Evolutionary conservation across 352 stramenopile species (phyloP), one percentile per base, ranked within the genome.

Genomic region (Pythium rishiriense): DNA sequence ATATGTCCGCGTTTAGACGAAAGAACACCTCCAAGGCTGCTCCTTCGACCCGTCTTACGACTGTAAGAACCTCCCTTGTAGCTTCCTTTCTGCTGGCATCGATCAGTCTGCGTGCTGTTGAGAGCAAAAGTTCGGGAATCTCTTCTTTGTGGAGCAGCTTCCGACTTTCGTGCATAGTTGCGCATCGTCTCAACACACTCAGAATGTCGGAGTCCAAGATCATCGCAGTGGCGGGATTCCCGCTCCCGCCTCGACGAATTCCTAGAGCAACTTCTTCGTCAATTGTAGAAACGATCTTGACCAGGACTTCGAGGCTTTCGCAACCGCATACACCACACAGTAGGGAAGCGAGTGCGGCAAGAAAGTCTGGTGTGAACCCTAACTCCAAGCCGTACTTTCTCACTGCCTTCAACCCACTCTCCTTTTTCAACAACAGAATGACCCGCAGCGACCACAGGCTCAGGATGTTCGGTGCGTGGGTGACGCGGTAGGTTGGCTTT

Each of bases 351-450:
- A 90, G 52, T 11, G 78, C 83, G 12, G 92, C 62, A 49, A 91
- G 46, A 60, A 81, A 93, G 70, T 94, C 85, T 3, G 81, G 81
- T 1, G 77, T 70, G 61, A 93, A 87, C 6, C 78, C 63, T 39
- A 90, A 48, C 24, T 74, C 60, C 3, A 66, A 41, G 0, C 72
- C 73, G 35, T 83, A 72, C 14, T 77, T 79, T 33, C 78, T 74
- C 28, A 94, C 71, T 3, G 72, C 64, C 41, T 87, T 82, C 22
- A 91, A 48, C 11, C 83, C 85, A 25, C 70, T 87, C 25, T 91
- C 83, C 58, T 90, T 90, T 66, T 94, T 94, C 26, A 94, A 65
- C 7, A 92, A 63, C 31, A 94, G 66, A 22, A 94, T 73, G 22
- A 92, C 42, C 11, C 85, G 85, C 29, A 94, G 79, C 43, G 73